Evolutionary conservation across 2,329 filamentous ascomycete genomes (phyloP).

Genomic region (Zymoseptoria tritici): DNA sequence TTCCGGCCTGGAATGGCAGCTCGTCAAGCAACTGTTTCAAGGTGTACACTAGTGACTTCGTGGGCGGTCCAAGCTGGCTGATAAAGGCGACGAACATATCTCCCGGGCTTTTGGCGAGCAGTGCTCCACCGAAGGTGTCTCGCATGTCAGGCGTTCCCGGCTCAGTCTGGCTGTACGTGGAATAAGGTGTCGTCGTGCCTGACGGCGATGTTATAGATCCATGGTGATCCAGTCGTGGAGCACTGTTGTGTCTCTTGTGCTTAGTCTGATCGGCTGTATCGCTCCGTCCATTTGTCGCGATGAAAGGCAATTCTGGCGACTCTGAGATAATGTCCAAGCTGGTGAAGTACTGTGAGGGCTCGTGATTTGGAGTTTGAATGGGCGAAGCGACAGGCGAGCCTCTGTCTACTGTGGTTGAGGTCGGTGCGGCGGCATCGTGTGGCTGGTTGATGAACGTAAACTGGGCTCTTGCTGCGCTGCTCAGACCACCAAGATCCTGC

Average conservation of each 20-base stretch:
- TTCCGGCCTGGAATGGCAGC: slow-evolving; percentile 55
- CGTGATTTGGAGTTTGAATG: slow-evolving; percentile 1
- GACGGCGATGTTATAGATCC: background rate
- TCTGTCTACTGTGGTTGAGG: background rate
- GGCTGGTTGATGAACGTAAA: slow-evolving; percentile 70
- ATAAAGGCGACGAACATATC: slow-evolving; percentile 94
- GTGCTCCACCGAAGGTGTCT: slow-evolving; percentile 1
- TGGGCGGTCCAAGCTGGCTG: slow-evolving; percentile 77
- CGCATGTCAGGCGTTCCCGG: background rate
- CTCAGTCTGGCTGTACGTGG: background rate
- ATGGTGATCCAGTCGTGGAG: background rate
- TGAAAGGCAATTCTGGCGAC: slow-evolving; percentile 24
- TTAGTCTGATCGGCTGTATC: background rate
- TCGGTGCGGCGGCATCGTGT: slow-evolving; percentile 7
- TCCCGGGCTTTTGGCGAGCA: slow-evolving; percentile 40
- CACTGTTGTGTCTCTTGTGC: background rate
- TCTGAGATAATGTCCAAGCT: slow-evolving; percentile 38
- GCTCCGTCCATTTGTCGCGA: background rate
- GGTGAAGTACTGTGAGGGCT: slow-evolving; percentile 18
- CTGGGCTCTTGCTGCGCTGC: slow-evolving; percentile 83
- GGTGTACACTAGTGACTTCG: slow-evolving; percentile 92
- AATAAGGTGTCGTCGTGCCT: background rate
- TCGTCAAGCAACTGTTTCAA: slow-evolving; percentile 82
- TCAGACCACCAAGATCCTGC: slow-evolving; percentile 81
- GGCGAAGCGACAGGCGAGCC: background rate